A percentile compares a stretch with the other conserved stretches of the same genome.
Evolutionary conservation across 1,284 basidiomycete genomes (phyloP).

Genomic region (Uromyces viciae-fabae): DNA sequence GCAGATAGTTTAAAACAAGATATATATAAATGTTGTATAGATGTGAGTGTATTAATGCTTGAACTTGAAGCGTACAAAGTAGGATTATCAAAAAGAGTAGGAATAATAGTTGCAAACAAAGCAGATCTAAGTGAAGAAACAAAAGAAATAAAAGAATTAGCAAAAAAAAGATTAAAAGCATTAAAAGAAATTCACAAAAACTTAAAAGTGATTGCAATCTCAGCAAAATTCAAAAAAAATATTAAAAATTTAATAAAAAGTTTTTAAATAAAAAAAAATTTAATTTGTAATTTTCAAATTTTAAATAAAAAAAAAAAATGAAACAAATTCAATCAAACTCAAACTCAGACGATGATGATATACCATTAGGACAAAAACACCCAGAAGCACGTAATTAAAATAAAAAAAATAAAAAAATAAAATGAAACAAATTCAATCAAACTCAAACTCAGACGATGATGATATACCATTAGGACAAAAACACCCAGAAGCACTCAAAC

Average conservation of each 20-base stretch:
- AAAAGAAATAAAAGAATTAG: background rate
- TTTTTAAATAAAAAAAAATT: too few species aligned
- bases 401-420: too few species aligned
- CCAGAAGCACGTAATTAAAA: slow-evolving; percentile 35
- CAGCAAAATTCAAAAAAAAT: too few species aligned
- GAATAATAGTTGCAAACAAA: slow-evolving; percentile 83
- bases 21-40: slow-evolving; percentile 69
- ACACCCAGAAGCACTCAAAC: slow-evolving; percentile 31
- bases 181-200: too few species aligned
- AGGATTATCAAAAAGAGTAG: slow-evolving; percentile 47
- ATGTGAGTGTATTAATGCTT: slow-evolving; percentile 65
- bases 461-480: slow-evolving; percentile 36
- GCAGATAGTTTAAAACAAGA: slow-evolving; percentile 50
- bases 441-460: slow-evolving; percentile 22
- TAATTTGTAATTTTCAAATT: too few species aligned
- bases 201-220: too few species aligned
- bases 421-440: too few species aligned
- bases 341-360: slow-evolving; percentile 27
- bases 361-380: slow-evolving; percentile 31
- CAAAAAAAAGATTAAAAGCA: slow-evolving; percentile 3
- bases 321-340: too few species aligned
- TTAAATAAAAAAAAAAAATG: too few species aligned
- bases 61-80: slow-evolving; percentile 45
- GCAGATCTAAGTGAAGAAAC: slow-evolving; percentile 66
- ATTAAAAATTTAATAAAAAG: too few species aligned